These are phyloP conservation scores for Naematelia encephala DNA, from an alignment of 768 basidiomycete genomes.

Conservation along the genomic window DNA sequence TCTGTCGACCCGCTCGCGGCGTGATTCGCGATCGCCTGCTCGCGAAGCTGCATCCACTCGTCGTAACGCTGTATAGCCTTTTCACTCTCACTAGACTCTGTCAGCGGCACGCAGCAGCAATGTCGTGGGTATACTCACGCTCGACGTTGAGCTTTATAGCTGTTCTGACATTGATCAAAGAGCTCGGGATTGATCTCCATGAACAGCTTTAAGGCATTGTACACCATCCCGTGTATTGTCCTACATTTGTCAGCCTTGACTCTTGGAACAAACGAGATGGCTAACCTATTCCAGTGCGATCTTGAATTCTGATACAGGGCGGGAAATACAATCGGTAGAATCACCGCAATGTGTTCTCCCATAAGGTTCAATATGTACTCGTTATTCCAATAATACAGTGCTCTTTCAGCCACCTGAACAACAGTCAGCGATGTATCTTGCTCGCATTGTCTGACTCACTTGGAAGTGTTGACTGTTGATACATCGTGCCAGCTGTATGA, in stretches of 20 bases:
- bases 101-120: slow-evolving; percentile 5
- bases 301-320: slow-evolving; percentile 93
- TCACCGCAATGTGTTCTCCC: slow-evolving; percentile 84
- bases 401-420: slow-evolving; percentile 78
- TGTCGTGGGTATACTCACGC: slow-evolving; percentile 58
- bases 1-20: slow-evolving; percentile 31
- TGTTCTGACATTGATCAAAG: slow-evolving; percentile 88
- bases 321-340: slow-evolving; percentile 95
- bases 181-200: slow-evolving; percentile 99
- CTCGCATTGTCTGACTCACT: slow-evolving; percentile 36
- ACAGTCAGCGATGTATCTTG: neutral
- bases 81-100: slow-evolving; percentile 65
- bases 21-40: slow-evolving; percentile 63
- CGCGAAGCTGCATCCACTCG: slow-evolving; percentile 81
- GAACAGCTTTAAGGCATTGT: slow-evolving; percentile 94
- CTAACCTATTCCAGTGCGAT: slow-evolving; percentile 97
- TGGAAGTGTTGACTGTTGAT: slow-evolving; percentile 99
- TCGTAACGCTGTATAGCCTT: slow-evolving; percentile 79
- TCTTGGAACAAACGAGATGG: neutral
- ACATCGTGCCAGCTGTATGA: slow-evolving; percentile 90
- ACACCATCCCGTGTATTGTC: slow-evolving; percentile 98
- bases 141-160: slow-evolving; percentile 84
- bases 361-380: slow-evolving; percentile 99
- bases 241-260: slow-evolving; percentile 53
- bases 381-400: slow-evolving; percentile 98